A percentile compares a stretch with the other conserved stretches of the same genome.
These are phyloP conservation scores for Sugiyamaella mastotermitis DNA, from an alignment of 805 yeast species.

Conservation along the genomic window DNA sequence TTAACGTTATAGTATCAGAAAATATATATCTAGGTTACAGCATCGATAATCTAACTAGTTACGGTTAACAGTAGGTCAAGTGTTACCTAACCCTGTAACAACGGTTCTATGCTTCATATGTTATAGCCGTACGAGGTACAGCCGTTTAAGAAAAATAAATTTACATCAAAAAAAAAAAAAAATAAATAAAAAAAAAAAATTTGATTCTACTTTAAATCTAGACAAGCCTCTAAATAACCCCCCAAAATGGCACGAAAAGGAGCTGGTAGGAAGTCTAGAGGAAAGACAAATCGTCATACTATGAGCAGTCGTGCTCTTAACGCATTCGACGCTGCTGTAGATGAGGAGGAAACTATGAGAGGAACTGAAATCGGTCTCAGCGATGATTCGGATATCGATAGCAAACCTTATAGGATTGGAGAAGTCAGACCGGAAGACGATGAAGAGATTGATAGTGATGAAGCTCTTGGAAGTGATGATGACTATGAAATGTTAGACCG, in stretches of 20 bases:
- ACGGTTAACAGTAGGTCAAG: no score
- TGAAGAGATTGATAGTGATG: constrained; percentile 70
- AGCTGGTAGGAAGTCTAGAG: constrained; percentile 3
- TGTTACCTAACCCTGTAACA: no score
- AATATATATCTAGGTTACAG: no score
- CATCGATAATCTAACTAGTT: no score
- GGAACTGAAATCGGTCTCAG: constrained; percentile 31
- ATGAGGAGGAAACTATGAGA: constrained; percentile 30
- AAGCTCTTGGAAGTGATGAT: constrained; percentile 74
- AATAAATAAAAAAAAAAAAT: background rate
- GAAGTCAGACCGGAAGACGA: constrained; percentile 32
- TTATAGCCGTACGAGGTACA: constrained; percentile 1
- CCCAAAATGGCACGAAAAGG: constrained; percentile 6
- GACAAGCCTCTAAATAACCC: no score
- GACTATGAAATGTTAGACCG: constrained; percentile 34
- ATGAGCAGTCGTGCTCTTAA: constrained; percentile 36
- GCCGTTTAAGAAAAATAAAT: background rate
- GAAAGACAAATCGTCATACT: constrained; percentile 2
- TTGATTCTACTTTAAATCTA: background rate
- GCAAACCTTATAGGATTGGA: constrained; percentile 24
- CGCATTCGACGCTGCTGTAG: constrained; percentile 47
- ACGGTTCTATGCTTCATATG: no score
- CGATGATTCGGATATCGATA: constrained; percentile 29
- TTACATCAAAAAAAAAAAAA: background rate
- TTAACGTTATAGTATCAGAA: no score